phyloP scores from a whole-genome alignment of 1,284 basidiomycete species.

The Puccinia novopanici region DNA sequence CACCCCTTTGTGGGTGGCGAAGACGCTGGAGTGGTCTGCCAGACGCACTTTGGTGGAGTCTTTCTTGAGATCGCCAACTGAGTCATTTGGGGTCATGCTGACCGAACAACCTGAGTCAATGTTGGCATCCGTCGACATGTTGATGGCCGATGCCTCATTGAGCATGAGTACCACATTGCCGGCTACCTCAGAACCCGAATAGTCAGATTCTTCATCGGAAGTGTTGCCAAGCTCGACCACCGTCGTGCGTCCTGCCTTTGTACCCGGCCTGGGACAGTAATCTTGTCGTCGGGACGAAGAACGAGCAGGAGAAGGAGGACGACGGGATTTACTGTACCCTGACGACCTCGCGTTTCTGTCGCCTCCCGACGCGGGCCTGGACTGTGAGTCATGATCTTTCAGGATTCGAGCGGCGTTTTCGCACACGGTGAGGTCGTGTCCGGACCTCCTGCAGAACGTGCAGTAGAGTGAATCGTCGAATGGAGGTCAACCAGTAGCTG shows the following conservation, averaged over 20 bases:
- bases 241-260: not conserved
- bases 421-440: not conserved
- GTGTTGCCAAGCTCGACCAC: not conserved
- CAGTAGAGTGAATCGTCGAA: not conserved
- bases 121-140: not conserved
- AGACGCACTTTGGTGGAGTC: no score
- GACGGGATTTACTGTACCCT: not conserved
- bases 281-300: no score
- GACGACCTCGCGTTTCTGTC: not conserved
- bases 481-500: not conserved
- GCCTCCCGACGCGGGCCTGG: not conserved
- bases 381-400: not conserved
- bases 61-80: not conserved
- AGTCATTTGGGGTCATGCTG: not conserved
- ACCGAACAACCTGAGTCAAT: constrained; percentile 20
- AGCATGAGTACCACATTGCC: not conserved
- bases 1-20: not conserved
- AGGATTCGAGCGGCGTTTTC: not conserved
- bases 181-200: not conserved
- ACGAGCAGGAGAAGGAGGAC: no score
- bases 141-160: not conserved
- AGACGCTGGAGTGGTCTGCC: no score
- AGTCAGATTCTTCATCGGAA: not conserved
- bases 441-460: not conserved
- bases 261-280: not conserved